Percentiles rank a stretch among this genome's conserved stretches.
Conservation (phyloP, 1,284 basidiomycete species). For the Microbotryomycetes sp. region DNA sequence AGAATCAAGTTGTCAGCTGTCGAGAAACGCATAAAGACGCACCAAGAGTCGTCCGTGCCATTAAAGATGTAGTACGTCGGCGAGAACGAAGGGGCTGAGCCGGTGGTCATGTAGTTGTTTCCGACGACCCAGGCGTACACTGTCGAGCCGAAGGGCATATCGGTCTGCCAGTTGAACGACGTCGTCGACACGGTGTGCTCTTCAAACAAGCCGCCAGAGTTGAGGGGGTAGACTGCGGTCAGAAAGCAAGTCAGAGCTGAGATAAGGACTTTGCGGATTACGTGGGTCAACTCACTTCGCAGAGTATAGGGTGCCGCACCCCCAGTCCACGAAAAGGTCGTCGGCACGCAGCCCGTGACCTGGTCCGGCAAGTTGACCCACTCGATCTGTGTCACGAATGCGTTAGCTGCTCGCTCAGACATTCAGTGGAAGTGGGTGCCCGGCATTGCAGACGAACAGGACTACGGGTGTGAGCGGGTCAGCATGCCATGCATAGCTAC, state of each 20-base stretch:
- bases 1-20: neutral
- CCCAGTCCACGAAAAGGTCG: conserved; percentile 1
- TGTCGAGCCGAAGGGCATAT: neutral
- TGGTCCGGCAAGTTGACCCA: neutral
- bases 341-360: neutral
- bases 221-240: neutral
- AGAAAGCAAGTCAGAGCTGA: neutral
- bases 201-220: neutral
- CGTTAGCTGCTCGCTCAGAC: neutral
- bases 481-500: too few relatives aligned
- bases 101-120: neutral
- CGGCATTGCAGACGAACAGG: neutral
- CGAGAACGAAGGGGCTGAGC: neutral
- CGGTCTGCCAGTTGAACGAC: neutral
- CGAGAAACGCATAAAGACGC: too few relatives aligned
- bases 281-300: neutral
- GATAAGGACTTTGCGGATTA: neutral
- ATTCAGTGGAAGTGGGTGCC: neutral
- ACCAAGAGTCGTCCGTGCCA: conserved; percentile 2
- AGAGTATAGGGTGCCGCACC: neutral
- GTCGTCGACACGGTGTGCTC: neutral
- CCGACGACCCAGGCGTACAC: neutral
- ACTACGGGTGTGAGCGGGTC: neutral
- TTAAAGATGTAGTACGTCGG: neutral
- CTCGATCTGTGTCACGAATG: neutral